phyloP scores from a whole-genome alignment of 441 rosid genomes.

The Syzygium malaccense region DNA sequence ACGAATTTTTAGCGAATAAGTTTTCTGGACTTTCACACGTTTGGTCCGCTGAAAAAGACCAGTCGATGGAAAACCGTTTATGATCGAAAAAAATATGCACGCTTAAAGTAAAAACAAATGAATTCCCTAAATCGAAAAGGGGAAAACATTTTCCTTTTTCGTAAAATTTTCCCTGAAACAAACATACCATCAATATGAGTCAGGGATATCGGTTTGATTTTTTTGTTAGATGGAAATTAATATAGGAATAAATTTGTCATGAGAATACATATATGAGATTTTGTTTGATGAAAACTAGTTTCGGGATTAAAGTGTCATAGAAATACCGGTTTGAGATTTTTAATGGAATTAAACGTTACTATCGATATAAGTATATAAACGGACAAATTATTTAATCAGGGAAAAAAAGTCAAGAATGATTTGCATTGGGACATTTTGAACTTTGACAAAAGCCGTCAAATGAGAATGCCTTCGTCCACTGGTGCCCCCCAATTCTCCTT shows the following conservation, averaged over 20 bases:
- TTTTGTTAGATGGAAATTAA: background rate
- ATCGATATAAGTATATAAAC: background rate
- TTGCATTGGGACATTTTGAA: background rate
- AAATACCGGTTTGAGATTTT: background rate
- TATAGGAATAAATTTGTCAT: background rate
- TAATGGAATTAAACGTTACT: background rate
- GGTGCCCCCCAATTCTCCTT: background rate
- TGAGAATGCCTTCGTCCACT: background rate
- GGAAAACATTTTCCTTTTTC: background rate
- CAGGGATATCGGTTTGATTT: rapidly evolving
- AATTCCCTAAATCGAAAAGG: background rate
- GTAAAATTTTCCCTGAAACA: rapidly evolving
- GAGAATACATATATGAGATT: rapidly evolving
- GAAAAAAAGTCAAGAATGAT: background rate
- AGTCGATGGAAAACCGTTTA: rapidly evolving
- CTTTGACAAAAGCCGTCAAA: background rate
- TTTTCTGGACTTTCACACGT: rapidly evolving
- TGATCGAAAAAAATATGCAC: too few species aligned
- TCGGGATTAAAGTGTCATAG: background rate
- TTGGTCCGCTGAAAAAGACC: background rate
- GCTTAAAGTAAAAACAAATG: background rate
- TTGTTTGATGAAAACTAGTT: rapidly evolving
- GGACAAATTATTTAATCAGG: background rate
- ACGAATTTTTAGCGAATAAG: rapidly evolving
- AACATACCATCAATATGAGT: background rate